Evolutionary conservation across 805 yeast genomes (phyloP), one percentile per base, ranked within the genome.

Genomic region (Saturnispora hagleri): DNA sequence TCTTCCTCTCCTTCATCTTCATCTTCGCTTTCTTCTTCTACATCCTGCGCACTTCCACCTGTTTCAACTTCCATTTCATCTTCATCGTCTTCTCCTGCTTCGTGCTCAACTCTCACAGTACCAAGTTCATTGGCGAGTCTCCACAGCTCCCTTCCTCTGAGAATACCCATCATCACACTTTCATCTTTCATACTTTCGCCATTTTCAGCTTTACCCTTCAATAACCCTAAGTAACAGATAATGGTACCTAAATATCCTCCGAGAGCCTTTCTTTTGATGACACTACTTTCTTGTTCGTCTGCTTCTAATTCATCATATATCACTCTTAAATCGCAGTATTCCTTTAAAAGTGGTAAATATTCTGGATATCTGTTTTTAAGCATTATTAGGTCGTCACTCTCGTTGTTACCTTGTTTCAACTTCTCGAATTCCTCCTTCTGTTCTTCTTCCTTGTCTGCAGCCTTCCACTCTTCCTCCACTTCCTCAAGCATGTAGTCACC

Each of bases 121-220:
- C 54, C 62, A 35, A 62, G 73, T 13, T 72, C 79, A 46, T 69
- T 73, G 4, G 95, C 96, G 60, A 86, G 90, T 63, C 93, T 79
- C 96, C 97, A 90, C 17, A 87, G 75, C 62, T 91, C 97, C 58
- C 95, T 77, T 3, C 93, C 75, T 50, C 85, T 81, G 50, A 91
- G 70, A 34, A 91, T 82, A 28, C 85, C 78, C 61, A 87, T 89
- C 97, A 93, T 91, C 2, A 91, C 84, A 3, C 91, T 86, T 58
- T 86, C 91, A 51, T 88, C 95, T 60, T 88, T 89, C 84, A 90
- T 81, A 10, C 78, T 69, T 48, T 80, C 84, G 27, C 79, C 82
- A 22, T 71, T 71, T 43, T 71, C 68, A 40, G 83, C 62, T 44
- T 79, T 75, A 38, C 81, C 81, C 17, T 79, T 68, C 56, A 91